Evolutionary conservation across 1,284 basidiomycete genomes (phyloP), one percentile per base, ranked within the genome.

Genomic region (Marasmius oreades): DNA sequence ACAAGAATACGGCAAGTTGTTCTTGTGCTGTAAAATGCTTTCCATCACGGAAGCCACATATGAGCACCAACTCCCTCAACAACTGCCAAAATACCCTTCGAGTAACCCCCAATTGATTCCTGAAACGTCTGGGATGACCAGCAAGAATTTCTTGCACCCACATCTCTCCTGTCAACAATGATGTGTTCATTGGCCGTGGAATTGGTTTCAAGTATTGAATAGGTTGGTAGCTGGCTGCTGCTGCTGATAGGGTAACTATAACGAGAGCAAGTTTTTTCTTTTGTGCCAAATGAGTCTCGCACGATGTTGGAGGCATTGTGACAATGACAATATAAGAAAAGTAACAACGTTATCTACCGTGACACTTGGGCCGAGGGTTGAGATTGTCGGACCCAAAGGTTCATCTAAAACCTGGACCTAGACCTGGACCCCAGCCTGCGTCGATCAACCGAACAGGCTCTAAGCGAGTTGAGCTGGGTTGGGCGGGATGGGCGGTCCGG

Each of bases 101-200:
- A 0, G 42, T 44, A 55, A 69, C 59, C 2, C 67, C 67, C 20
- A 71, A 62, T 37, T 64, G 64, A 44, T 23, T 60, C 10, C 50
- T 44, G n/a, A 71, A 70, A 18, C 58, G 57, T 1, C 67, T 58
- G 7, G 62, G 66, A 55, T 72, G 68, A 8, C 69, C 69, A 44
- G 60, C 10, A 16, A 72, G 59, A 1, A 73, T 56, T 47, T 71
- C 67, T 23, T 64, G n/a, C 0, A 70, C 63, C 69, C 70, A 73
- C 16, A 8, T 8, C 34, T 36, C 34, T 36, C 34, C 34, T 36
- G 34, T 36, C 34, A 36, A 8, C 16, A 8, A 8, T 8, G 34
- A 36, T 36, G 34, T 36, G 34, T 36, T 8, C 34, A 36, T 36
- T 36, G 34, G 34, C 34, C 34, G 34, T 36, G 34, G 34, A 8